Evolutionary conservation across 345 rosid species (phyloP).

Genomic region (Brassica incana): DNA sequence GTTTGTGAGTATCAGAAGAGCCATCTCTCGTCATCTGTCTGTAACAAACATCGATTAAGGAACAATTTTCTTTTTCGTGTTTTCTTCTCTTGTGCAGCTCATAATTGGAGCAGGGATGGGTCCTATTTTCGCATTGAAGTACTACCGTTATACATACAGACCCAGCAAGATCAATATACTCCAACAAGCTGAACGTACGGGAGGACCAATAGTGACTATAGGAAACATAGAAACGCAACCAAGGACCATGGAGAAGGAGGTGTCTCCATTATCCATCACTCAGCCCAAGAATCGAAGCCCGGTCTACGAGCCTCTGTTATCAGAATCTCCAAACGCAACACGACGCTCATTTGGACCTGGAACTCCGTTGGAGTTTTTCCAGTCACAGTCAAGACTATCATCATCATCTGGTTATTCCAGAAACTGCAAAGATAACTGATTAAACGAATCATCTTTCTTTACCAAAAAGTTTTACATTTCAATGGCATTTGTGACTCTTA

Average conservation of each 20-base stretch:
- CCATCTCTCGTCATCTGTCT: not conserved
- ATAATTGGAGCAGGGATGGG: slow-evolving; percentile 90
- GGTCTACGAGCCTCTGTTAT: slow-evolving; percentile 77
- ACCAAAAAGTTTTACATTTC: too few species aligned
- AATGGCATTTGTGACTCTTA: too few species aligned
- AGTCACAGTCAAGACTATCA: slow-evolving; percentile 57
- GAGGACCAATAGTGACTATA: slow-evolving; percentile 85
- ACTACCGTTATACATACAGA: slow-evolving; percentile 77
- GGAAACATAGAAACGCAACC: slow-evolving; percentile 81
- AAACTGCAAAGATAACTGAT: not conserved
- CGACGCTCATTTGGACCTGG: slow-evolving; percentile 75
- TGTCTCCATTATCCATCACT: slow-evolving; percentile 58
- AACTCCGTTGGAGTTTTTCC: slow-evolving; percentile 88
- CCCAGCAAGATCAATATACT: slow-evolving; percentile 92
- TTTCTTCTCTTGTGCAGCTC: slow-evolving; percentile 57
- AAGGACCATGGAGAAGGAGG: slow-evolving; percentile 62
- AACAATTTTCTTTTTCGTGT: too few species aligned
- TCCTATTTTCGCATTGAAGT: slow-evolving; percentile 81
- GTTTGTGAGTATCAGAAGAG: slow-evolving; percentile 53
- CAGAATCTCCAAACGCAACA: slow-evolving; percentile 81
- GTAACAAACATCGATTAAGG: not conserved
- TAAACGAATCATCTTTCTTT: too few species aligned
- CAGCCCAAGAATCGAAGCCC: slow-evolving; percentile 43
- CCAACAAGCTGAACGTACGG: slow-evolving; percentile 87
- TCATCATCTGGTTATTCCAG: slow-evolving; percentile 23